Base-by-base conservation (phyloP, 305 asterid genomes). In the Solanum hybrid region DNA sequence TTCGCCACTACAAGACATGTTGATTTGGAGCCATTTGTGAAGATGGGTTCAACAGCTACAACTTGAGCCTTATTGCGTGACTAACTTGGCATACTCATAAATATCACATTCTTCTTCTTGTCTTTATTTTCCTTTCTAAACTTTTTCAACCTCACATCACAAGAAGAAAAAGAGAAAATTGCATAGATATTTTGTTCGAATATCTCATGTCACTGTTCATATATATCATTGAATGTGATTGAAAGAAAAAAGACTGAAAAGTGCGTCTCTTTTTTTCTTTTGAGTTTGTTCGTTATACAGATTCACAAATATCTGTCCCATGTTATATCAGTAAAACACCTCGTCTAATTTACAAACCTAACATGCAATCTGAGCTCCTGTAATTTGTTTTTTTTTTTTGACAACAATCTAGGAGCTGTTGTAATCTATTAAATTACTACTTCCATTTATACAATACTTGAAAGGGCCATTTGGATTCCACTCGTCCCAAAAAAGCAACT, bases 81-180 rank as follows among this genome's bases (percentile, higher is more conserved):
- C 91, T 92, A 89, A 87, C 91, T 93, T 93, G 84, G 93, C 94
- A 39, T 89, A 33, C 92, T 93, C 95, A 81, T 75, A 94, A 13
- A 90, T 94, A 88, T 95, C 98, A 91, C 91, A 92, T 94, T 27
- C n/a, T 32, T 79, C 45, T 14, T 80, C 32, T 80, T 38, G 87
- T 39, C 38, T 82, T 82, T 82, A 83, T 29, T 27, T 41, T 41
- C 73, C 38, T 15, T 82, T 7, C 4, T 79, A 41, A 36, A 9
- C 75, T 7, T 73, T 51, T 38, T 26, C 68, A 9, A 41, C 73
- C 73, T 83, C 88, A 27, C 29, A 29, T 5, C 34, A 39, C 8
- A 45, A 45, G 27, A 8, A 45, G 73, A 41, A 45, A 26, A 82
- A 45, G 22, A 51, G 87, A 41, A 27, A 27, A 26, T 26, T 82